Percentiles rank a stretch among this genome's conserved stretches.
Evolutionary conservation across 495 filamentous ascomycete species (phyloP).

Genomic region (Tuber calosporum): DNA sequence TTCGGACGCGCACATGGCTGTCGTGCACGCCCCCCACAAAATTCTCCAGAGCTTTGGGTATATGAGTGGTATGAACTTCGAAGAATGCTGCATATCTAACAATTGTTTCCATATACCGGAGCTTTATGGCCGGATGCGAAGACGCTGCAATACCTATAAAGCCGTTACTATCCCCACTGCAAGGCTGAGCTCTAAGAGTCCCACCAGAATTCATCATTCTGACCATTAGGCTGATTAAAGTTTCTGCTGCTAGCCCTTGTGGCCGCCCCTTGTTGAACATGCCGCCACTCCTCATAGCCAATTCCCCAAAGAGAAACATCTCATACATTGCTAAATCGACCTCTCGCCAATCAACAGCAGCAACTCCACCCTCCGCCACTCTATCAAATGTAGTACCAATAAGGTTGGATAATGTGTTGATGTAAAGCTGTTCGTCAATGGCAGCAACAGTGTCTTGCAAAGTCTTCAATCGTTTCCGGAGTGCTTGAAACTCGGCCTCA

Average conservation of each 20-base stretch:
- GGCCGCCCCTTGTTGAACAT: conserved; percentile 75
- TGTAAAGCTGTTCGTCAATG: conserved; percentile 75
- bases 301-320: conserved; percentile 92
- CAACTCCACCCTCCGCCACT: conserved; percentile 56
- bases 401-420: conserved; percentile 73
- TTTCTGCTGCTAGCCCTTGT: conserved; percentile 63
- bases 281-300: conserved; percentile 75
- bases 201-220: conserved; percentile 89
- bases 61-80: conserved; percentile 65
- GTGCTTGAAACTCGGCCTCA: conserved; percentile 95
- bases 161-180: conserved; percentile 28
- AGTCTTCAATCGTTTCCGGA: conserved; percentile 77
- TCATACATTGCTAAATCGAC: conserved; percentile 93
- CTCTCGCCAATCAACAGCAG: conserved; percentile 84
- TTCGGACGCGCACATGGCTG: conserved; percentile 71
- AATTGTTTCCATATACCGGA: conserved; percentile 97
- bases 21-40: conserved; percentile 88
- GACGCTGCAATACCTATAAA: conserved; percentile 67
- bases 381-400: conserved; percentile 75
- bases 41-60: conserved; percentile 79
- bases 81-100: conserved; percentile 93
- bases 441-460: conserved; percentile 83
- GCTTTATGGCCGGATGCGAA: conserved; percentile 80
- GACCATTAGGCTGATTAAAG: conserved; percentile 80
- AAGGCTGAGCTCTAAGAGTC: conserved; percentile 23